These are phyloP conservation scores for Rhodotorula taiwanensis DNA, from an alignment of 768 basidiomycete genomes.

Conservation along the genomic window DNA sequence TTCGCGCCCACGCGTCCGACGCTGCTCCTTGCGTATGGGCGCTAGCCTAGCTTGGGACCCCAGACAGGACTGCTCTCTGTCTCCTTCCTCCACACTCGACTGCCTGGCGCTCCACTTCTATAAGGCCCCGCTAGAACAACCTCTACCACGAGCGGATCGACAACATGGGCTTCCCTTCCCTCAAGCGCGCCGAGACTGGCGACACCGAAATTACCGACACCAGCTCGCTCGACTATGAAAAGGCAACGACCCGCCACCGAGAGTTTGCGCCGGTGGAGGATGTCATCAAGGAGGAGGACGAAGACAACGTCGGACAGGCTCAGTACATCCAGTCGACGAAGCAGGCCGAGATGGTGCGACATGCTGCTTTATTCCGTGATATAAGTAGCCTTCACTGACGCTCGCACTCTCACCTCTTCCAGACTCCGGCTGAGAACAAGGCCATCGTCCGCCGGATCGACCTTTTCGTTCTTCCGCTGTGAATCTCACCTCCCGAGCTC, in stretches of 20 bases:
- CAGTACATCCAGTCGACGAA: slow-evolving; percentile 16
- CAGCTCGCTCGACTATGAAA: slow-evolving; percentile 17
- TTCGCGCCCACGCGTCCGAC: no score
- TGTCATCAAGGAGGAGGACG: slow-evolving; percentile 21
- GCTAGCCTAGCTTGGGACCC: no score
- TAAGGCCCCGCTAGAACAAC: no score
- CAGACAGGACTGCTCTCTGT: no score
- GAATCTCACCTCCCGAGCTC: slow-evolving; percentile 31
- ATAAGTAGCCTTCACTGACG: neutral
- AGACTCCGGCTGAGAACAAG: slow-evolving; percentile 27
- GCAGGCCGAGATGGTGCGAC: slow-evolving; percentile 16
- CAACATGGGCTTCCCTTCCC: slow-evolving; percentile 7
- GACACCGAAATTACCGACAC: slow-evolving; percentile 2
- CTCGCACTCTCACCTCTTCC: neutral
- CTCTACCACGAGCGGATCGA: no score
- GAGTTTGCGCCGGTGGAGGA: slow-evolving; percentile 13
- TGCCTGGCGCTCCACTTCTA: no score
- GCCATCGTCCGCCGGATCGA: slow-evolving; percentile 41
- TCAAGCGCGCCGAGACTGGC: slow-evolving; percentile 24
- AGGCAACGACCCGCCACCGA: slow-evolving; percentile 5
- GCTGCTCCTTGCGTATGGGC: no score
- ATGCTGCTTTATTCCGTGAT: neutral
- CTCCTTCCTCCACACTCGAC: no score
- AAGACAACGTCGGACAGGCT: slow-evolving; percentile 19
- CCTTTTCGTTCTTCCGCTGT: slow-evolving; percentile 35